Conservation (phyloP, 768 basidiomycete species). For the Hydnomerulius pinastri region DNA sequence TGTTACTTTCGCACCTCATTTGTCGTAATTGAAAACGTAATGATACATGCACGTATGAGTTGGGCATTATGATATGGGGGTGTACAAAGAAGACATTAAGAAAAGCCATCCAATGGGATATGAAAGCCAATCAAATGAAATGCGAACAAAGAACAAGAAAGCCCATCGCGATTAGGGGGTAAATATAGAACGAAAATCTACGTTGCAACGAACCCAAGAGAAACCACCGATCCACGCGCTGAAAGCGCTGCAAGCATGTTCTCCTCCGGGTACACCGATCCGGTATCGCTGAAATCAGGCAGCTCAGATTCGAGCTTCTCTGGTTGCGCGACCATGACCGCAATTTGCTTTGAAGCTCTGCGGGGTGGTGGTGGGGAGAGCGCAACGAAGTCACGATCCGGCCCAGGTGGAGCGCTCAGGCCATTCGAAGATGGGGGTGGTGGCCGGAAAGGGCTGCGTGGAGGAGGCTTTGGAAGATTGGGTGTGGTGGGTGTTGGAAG, state of each 20-base stretch:
- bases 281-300: conserved; percentile 7
- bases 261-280: conserved; percentile 11
- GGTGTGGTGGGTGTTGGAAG: conserved; percentile 48
- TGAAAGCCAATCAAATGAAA: background rate
- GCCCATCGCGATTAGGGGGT: conserved; percentile 15
- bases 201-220: conserved; percentile 49
- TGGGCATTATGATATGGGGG: background rate
- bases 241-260: conserved; percentile 39
- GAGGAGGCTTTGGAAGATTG: conserved; percentile 20
- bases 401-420: conserved; percentile 21
- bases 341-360: conserved; percentile 53
- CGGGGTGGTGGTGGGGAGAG: conserved; percentile 72
- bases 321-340: conserved; percentile 15
- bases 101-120: background rate
- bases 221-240: conserved; percentile 53
- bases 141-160: conserved; percentile 1
- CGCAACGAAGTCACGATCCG: conserved; percentile 43
- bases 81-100: background rate
- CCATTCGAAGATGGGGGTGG: conserved; percentile 17
- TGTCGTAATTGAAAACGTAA: background rate
- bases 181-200: conserved; percentile 22
- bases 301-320: conserved; percentile 13
- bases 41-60: conserved; percentile 6
- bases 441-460: conserved; percentile 24
- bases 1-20: conserved; percentile 1